Evolutionary conservation across 2,329 filamentous ascomycete species (phyloP), one percentile per base, ranked within the genome.

Genomic region (Calonectria hongkongensis): DNA sequence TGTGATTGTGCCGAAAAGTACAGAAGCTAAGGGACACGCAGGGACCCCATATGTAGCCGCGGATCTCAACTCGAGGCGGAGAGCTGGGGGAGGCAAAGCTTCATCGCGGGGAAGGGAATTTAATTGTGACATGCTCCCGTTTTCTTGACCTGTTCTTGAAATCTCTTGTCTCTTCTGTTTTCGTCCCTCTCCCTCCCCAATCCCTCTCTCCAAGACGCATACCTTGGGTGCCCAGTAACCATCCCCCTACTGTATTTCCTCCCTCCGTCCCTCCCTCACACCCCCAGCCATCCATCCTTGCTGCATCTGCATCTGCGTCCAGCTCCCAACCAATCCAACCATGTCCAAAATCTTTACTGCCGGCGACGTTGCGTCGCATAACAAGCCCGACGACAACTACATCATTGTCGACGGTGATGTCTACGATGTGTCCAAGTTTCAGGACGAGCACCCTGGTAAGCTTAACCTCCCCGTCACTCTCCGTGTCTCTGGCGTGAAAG

Each of bases 391-490:
- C 82, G 93, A 93, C 83, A 89, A 98, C 74, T 98, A 93, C 91
- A 94, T 98, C 81, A 91, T 97, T 76, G 92, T 98, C 78, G 96
- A 98, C 78, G 94, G 96, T 80, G 96, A 98, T 85, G 96, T 98
- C 78, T 98, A 98, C 85, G 96, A 99, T 83, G 84, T 98, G 80
- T 98, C 95, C 79, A 95, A 92, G 82, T 96, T 96, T 84, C 93
- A 95, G 83, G 93, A 96, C 73, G 94, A 96, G 77, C 94, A 96
- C 84, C 94, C 94, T 83, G 95, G 95, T 91, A 87, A 87, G 86
- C 80, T 47, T 21, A 8, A 36, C 33, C 65, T 16, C 21, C 63
- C 63, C 62, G 58, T 50, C 58, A 58, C 8, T 48, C 10, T 50
- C 18, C 15, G 30, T 60, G 33, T 28, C 48, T 50, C 41, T 45